These are phyloP conservation scores for Crassisporium funariophilum DNA, from an alignment of 768 basidiomycete species.

Conservation along the genomic window DNA sequence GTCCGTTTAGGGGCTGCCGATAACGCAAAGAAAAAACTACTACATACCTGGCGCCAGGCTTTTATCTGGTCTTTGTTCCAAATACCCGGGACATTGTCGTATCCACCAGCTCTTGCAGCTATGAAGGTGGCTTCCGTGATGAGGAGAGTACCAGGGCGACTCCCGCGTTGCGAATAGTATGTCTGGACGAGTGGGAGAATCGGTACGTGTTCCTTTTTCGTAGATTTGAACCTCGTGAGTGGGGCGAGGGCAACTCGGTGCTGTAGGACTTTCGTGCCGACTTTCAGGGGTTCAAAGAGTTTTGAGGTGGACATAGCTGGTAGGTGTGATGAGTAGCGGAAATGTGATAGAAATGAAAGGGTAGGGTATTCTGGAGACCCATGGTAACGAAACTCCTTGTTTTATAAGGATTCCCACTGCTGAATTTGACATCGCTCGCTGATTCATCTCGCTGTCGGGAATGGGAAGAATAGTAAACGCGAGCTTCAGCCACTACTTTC, in stretches of 20 bases:
- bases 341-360: no score
- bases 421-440: no score
- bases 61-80: constrained; percentile 61
- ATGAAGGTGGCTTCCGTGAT: constrained; percentile 63
- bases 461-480: no score
- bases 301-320: constrained; percentile 15
- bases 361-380: no score
- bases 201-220: constrained; percentile 36
- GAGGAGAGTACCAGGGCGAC: constrained; percentile 51
- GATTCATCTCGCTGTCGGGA: no score
- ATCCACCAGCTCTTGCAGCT: constrained; percentile 50
- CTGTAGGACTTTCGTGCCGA: constrained; percentile 42
- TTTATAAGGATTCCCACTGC: no score
- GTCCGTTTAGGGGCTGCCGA: not conserved
- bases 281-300: constrained; percentile 49
- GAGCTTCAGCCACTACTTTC: no score
- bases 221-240: constrained; percentile 47
- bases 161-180: constrained; percentile 54
- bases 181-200: constrained; percentile 34
- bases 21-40: not conserved
- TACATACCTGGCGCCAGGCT: constrained; percentile 56
- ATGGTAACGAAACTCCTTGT: no score
- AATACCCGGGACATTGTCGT: constrained; percentile 58
- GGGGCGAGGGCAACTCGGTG: constrained; percentile 61
- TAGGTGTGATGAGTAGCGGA: no score